Conservation (phyloP, 2,329 filamentous ascomycete genomes). For the Fusarium sp. region DNA sequence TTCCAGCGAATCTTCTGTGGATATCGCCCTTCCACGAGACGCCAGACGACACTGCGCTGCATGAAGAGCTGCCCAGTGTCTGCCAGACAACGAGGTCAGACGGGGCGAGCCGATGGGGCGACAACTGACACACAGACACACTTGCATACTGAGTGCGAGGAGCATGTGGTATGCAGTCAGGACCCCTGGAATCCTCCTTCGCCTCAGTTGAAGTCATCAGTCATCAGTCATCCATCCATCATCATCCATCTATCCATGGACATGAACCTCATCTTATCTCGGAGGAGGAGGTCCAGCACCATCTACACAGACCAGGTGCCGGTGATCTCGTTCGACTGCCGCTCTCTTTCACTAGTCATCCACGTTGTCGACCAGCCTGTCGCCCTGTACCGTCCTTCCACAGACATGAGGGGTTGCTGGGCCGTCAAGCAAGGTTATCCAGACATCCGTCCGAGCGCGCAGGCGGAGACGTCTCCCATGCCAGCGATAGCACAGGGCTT, state of each 20-base stretch:
- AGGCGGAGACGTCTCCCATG: slow-evolving; percentile 18
- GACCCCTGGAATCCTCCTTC: background rate
- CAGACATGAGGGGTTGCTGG: slow-evolving; percentile 10
- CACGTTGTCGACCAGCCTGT: background rate
- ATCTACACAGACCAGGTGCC: background rate
- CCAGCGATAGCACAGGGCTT: slow-evolving; percentile 1
- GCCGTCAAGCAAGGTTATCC: slow-evolving; percentile 7
- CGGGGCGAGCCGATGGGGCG: slow-evolving; percentile 5
- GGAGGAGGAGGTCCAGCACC: background rate
- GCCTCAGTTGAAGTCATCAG: background rate
- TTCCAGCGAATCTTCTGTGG: slow-evolving; percentile 30
- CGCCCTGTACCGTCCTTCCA: background rate
- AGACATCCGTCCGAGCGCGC: slow-evolving; percentile 28
- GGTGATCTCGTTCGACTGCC: background rate
- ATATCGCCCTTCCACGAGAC: slow-evolving; percentile 6
- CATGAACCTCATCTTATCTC: background rate
- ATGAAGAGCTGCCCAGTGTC: background rate
- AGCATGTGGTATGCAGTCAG: background rate
- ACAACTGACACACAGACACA: slow-evolving; percentile 1
- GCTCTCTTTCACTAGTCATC: background rate
- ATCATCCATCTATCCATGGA: too few species aligned
- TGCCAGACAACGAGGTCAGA: background rate
- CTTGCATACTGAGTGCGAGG: background rate
- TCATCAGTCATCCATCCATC: background rate
- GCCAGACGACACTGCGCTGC: background rate